Evolutionary conservation across 1,284 basidiomycete genomes (phyloP).

Genomic region (Trichosporon asahii): DNA sequence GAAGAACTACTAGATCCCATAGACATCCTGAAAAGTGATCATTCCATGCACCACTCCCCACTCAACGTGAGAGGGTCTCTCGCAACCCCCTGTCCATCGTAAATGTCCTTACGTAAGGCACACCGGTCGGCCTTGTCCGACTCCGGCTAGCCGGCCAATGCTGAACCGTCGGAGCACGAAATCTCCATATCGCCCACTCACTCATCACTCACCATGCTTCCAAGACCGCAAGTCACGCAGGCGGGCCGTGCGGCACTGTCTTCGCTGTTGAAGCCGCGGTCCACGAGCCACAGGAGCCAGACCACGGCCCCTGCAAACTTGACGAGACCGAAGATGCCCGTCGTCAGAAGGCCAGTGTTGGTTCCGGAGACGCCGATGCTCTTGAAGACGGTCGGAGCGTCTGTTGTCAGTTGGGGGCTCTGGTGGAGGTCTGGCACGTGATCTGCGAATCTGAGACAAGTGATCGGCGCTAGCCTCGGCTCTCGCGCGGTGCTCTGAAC

Average conservation of each 20-base stretch:
- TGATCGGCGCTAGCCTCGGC: neutral
- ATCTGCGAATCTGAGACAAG: too few species aligned
- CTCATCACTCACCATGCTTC: neutral
- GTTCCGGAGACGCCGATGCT: constrained; percentile 48
- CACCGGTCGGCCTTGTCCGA: neutral
- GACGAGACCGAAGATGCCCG: constrained; percentile 52
- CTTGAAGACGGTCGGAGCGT: constrained; percentile 44
- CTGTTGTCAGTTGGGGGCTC: neutral
- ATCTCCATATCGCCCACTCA: neutral
- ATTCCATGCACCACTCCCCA: neutral
- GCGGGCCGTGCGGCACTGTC: constrained; percentile 16
- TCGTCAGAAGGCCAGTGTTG: constrained; percentile 35
- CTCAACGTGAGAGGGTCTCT: neutral
- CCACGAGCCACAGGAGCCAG: constrained; percentile 40
- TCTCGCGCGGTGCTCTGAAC: neutral
- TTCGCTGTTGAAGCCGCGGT: constrained; percentile 25
- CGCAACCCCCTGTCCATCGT: neutral
- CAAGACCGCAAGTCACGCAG: constrained; percentile 5
- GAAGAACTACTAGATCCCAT: neutral
- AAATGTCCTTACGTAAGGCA: neutral
- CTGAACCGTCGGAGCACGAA: neutral
- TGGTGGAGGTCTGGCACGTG: neutral
- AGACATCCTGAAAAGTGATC: neutral
- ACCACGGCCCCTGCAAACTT: constrained; percentile 36
- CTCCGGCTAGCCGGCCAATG: neutral